Conservation (phyloP, 306 rosid species). For the Betula pendula region DNA sequence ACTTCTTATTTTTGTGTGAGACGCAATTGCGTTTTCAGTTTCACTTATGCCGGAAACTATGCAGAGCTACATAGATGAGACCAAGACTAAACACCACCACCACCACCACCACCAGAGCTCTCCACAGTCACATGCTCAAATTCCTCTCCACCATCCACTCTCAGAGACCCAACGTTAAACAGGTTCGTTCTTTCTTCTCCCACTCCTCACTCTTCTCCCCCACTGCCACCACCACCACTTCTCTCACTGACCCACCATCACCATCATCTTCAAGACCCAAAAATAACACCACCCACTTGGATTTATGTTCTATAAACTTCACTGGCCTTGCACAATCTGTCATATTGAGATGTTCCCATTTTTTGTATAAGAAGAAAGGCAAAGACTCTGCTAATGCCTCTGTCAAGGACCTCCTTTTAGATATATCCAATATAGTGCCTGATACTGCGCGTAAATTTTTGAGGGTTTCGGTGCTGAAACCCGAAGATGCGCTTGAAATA, state of each 20-base stretch:
- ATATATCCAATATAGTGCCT: constrained; percentile 59
- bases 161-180: constrained; percentile 27
- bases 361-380: constrained; percentile 26
- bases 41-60: background rate
- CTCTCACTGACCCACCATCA: constrained; percentile 13
- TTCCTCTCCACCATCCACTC: constrained; percentile 27
- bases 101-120: background rate
- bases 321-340: constrained; percentile 55
- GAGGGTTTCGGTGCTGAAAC: constrained; percentile 45
- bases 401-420: constrained; percentile 52
- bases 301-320: constrained; percentile 31
- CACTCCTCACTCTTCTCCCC: constrained; percentile 21
- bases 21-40: background rate
- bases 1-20: too few relatives aligned
- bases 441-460: constrained; percentile 58
- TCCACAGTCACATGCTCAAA: constrained; percentile 46
- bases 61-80: constrained; percentile 19
- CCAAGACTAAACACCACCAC: background rate
- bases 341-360: constrained; percentile 34
- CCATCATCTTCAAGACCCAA: constrained; percentile 1
- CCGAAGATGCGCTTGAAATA: constrained; percentile 57
- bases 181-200: constrained; percentile 33
- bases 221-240: constrained; percentile 24
- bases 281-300: constrained; percentile 23
- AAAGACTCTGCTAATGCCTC: constrained; percentile 39